Evolutionary conservation across 2,329 filamentous ascomycete species (phyloP).

Genomic region (Aspergillus chevalieri): DNA sequence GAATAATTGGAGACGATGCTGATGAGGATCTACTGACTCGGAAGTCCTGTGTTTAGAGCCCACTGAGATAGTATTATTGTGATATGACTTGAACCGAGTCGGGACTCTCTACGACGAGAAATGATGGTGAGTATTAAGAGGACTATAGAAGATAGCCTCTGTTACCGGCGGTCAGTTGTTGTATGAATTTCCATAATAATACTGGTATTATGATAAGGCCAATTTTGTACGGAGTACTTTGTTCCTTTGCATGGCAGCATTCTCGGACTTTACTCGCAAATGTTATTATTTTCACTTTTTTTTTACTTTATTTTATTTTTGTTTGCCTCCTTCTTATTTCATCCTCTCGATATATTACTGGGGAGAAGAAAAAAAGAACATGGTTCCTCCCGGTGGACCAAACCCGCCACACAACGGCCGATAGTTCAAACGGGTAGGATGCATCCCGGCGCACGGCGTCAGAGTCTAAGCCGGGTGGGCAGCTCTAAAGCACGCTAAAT

Average conservation of each 20-base stretch:
- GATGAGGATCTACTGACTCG: neutral
- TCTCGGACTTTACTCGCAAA: neutral
- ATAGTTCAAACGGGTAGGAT: slow-evolving; percentile 8
- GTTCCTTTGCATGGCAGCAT: no score
- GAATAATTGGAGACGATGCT: neutral
- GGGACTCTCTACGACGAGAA: neutral
- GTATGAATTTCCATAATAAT: no score
- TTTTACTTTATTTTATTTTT: neutral
- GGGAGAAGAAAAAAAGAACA: slow-evolving; percentile 8
- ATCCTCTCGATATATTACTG: neutral
- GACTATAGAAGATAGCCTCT: no score
- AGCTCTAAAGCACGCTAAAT: neutral
- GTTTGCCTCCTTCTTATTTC: neutral
- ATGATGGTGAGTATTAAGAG: neutral
- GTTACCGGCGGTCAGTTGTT: no score
- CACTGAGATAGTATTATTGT: neutral
- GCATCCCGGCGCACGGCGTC: slow-evolving; percentile 15
- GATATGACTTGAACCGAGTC: neutral
- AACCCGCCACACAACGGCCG: slow-evolving; percentile 10
- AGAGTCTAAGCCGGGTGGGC: slow-evolving; percentile 5
- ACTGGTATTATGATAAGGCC: no score
- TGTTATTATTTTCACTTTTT: neutral
- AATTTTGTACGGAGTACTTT: no score
- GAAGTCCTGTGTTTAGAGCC: neutral
- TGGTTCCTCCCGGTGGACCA: slow-evolving; percentile 18